Percentiles rank a stretch among this genome's conserved stretches.
Conservation (phyloP, 2,329 filamentous ascomycete genomes). For the Claviceps sorghi region DNA sequence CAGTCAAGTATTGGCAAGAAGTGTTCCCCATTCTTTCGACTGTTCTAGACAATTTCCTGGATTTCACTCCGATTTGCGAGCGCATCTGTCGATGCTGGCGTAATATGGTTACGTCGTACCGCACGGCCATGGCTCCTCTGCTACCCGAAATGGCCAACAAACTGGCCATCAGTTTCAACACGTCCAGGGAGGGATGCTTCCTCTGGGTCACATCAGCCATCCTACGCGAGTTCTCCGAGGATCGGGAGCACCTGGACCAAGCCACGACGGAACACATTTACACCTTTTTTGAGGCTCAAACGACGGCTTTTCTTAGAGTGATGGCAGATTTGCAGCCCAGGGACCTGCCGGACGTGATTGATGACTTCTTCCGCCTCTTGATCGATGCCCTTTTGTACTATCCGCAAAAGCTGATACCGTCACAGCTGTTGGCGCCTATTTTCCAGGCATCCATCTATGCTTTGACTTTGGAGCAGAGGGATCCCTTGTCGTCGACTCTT, state of each 20-base stretch:
- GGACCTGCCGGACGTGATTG: slow-evolving; percentile 72
- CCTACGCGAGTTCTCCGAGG: slow-evolving; percentile 86
- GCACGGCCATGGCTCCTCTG: slow-evolving; percentile 74
- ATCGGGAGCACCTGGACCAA: slow-evolving; percentile 68
- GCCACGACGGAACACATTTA: slow-evolving; percentile 80
- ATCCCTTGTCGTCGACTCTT: slow-evolving; percentile 78
- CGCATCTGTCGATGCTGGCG: slow-evolving; percentile 91
- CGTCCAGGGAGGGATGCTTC: slow-evolving; percentile 87
- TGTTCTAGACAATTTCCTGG: slow-evolving; percentile 75
- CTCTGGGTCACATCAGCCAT: slow-evolving; percentile 97
- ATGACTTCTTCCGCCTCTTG: slow-evolving; percentile 89
- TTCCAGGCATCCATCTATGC: slow-evolving; percentile 79
- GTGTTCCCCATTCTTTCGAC: slow-evolving; percentile 78
- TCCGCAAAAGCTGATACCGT: slow-evolving; percentile 68
- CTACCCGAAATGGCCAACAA: slow-evolving; percentile 78
- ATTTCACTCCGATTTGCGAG: slow-evolving; percentile 80
- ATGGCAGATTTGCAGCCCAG: slow-evolving; percentile 65
- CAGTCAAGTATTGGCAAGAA: slow-evolving; percentile 91
- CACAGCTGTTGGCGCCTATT: slow-evolving; percentile 64
- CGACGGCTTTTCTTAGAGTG: slow-evolving; percentile 74
- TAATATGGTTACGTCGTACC: slow-evolving; percentile 91
- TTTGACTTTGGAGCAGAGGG: slow-evolving; percentile 76
- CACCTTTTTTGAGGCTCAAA: slow-evolving; percentile 86
- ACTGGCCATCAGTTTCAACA: slow-evolving; percentile 69
- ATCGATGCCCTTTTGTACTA: slow-evolving; percentile 90